Conservation (phyloP, 2,329 filamentous ascomycete genomes). For the Rhynchosporium agropyri region DNA sequence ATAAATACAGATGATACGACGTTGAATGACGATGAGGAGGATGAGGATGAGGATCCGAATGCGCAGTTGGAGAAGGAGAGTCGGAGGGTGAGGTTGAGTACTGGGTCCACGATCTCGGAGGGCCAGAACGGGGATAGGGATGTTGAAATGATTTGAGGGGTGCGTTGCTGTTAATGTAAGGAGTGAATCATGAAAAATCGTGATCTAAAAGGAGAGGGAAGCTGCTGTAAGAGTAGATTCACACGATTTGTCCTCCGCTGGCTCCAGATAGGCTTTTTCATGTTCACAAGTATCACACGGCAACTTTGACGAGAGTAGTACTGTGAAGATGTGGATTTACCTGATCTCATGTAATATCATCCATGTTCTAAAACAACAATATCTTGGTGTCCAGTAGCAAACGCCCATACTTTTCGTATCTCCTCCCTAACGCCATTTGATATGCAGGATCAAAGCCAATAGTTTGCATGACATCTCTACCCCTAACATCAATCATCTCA, state of each 20-base stretch:
- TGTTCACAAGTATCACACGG: constrained; percentile 4
- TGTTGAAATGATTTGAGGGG: constrained; percentile 39
- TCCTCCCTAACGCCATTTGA: constrained; percentile 21
- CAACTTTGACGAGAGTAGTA: background rate
- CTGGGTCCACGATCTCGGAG: constrained; percentile 23
- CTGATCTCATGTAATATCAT: constrained; percentile 14
- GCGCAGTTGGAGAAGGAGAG: constrained; percentile 42
- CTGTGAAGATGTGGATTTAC: background rate
- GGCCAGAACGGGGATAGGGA: constrained; percentile 31
- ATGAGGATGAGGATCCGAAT: constrained; percentile 38
- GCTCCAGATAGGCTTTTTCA: constrained; percentile 6
- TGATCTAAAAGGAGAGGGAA: background rate
- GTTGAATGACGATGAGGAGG: constrained; percentile 30
- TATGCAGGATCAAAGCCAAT: constrained; percentile 17
- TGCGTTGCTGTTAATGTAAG: background rate
- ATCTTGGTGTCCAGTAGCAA: constrained; percentile 15
- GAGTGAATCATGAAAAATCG: constrained; percentile 10
- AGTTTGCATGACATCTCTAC: background rate
- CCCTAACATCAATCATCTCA: constrained; percentile 38
- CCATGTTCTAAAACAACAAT: constrained; percentile 10
- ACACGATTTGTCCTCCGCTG: background rate
- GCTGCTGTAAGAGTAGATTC: background rate
- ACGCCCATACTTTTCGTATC: constrained; percentile 21
- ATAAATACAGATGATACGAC: background rate
- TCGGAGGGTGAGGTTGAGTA: constrained; percentile 28